Evolutionary conservation across 768 basidiomycete genomes (phyloP), one percentile per base, ranked within the genome.

Genomic region (Roridomyces roridus): DNA sequence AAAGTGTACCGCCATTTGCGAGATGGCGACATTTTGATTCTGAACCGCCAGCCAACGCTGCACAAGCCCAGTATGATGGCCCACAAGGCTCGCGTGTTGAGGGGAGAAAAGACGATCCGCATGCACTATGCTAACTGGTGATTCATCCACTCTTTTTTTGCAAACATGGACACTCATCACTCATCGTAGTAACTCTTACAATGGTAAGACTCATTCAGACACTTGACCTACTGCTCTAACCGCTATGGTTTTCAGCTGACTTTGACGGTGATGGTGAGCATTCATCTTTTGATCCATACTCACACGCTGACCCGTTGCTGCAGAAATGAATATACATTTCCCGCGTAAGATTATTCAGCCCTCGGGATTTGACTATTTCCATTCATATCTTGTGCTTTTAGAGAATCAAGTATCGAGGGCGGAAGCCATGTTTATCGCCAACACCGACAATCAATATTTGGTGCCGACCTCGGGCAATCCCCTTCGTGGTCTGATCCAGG

Each of bases 11-110:
- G 97, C 34, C 97, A 98, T 75, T 78, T 99, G 6, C 85, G 85
- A 37, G 94, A 98, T 71, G 97, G 97, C 3, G 97, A 99, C 70
- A 89, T 96, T 51, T 77, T 99, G 53, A 92, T 99, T 64, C 79
- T 99, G 35, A 99, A 99, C 70, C 91, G 97, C 47, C 97, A 99
- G 77, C 97, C 97, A 7, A 98, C 97, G 2, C 80, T 99, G 48
- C 97, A 99, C 72, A 99, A 99, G 70, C 96, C 97, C 20, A 94
- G 92, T 80, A 99, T 99, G 96, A 99, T 99, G 97, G 89, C 88
- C 8, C 97, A 99, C 71, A 90, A 85, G 64, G 96, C 96, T 15
- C 88, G 89, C 53, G 90, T 98, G 18, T 72, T 99, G 59, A 84
- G 87, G 59, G 97, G 96, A 23, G 97, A 99, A 75, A 99, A 98